A percentile compares a stretch with the other conserved stretches of the same genome.
phyloP scores from a whole-genome alignment of 202 grass and related monocot species.

The Saccharum hybrid region DNA sequence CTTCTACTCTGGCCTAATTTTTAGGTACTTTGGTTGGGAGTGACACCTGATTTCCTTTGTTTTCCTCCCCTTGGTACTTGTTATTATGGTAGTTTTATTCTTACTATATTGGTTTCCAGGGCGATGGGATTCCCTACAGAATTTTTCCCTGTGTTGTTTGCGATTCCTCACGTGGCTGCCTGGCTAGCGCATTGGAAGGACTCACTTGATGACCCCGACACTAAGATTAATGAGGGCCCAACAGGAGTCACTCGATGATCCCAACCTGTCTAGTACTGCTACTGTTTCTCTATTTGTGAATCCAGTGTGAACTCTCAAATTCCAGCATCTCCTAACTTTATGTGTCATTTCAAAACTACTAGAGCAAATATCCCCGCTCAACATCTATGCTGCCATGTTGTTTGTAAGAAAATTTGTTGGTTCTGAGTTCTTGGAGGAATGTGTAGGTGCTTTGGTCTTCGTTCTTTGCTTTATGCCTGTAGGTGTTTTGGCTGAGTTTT shows the following conservation, averaged over 20 bases:
- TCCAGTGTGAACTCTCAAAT: background rate
- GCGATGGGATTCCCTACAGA: conserved; percentile 97
- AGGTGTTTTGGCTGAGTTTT: too few relatives aligned
- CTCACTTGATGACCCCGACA: conserved; percentile 96
- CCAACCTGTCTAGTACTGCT: conserved; percentile 12
- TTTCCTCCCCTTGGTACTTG: background rate
- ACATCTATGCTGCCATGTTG: background rate
- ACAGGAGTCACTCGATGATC: too few relatives aligned
- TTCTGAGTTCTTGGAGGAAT: too few relatives aligned
- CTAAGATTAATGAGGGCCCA: conserved; percentile 99
- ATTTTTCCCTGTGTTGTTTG: conserved; percentile 91
- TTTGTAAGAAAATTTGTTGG: background rate
- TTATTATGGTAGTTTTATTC: background rate
- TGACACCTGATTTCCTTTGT: background rate
- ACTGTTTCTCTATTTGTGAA: background rate
- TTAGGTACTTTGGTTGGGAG: conserved; percentile 60
- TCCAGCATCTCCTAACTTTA: background rate
- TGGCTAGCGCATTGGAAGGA: conserved; percentile 95
- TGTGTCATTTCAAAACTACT: background rate
- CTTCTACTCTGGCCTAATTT: conserved; percentile 97
- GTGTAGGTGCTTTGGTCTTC: too few relatives aligned
- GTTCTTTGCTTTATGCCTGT: too few relatives aligned
- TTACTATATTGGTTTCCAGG: conserved; percentile 50
- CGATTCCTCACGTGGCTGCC: conserved; percentile 93
- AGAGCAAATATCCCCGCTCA: background rate